Conservation (phyloP, 2,329 filamentous ascomycete genomes). For the Aspergillus terreus region DNA sequence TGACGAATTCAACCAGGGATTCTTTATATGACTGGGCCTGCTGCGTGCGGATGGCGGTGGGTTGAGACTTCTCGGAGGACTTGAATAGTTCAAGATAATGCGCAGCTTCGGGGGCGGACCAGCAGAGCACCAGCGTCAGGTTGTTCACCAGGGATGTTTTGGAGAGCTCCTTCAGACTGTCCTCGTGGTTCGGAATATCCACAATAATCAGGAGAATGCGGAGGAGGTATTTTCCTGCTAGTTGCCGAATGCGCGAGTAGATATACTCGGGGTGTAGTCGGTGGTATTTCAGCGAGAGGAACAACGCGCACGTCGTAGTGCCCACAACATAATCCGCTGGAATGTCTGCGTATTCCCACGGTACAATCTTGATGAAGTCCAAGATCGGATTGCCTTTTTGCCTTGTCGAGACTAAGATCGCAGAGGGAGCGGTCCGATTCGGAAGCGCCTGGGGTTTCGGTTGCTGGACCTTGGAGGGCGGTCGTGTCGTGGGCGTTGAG, state of each 20-base stretch:
- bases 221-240: slow-evolving; percentile 82
- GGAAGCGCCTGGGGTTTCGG: slow-evolving; percentile 84
- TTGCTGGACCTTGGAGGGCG: slow-evolving; percentile 64
- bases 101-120: slow-evolving; percentile 89
- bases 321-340: slow-evolving; percentile 89
- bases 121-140: slow-evolving; percentile 86
- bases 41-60: slow-evolving; percentile 76
- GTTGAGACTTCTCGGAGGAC: slow-evolving; percentile 82
- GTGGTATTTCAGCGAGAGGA: slow-evolving; percentile 94
- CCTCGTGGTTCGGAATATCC: slow-evolving; percentile 92
- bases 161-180: slow-evolving; percentile 79
- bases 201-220: slow-evolving; percentile 87
- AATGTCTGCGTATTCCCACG: slow-evolving; percentile 98
- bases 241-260: slow-evolving; percentile 80
- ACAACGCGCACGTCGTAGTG: slow-evolving; percentile 81
- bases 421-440: slow-evolving; percentile 62
- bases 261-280: slow-evolving; percentile 97
- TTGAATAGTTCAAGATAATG: slow-evolving; percentile 95
- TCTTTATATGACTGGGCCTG: slow-evolving; percentile 82
- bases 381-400: slow-evolving; percentile 95
- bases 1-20: slow-evolving; percentile 87
- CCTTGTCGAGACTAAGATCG: slow-evolving; percentile 83
- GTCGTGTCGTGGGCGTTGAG: slow-evolving; percentile 31
- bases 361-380: slow-evolving; percentile 71
- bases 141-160: slow-evolving; percentile 93